These are phyloP conservation scores for Citrus unshiu DNA, from an alignment of 345 rosid species.

Conservation along the genomic window DNA sequence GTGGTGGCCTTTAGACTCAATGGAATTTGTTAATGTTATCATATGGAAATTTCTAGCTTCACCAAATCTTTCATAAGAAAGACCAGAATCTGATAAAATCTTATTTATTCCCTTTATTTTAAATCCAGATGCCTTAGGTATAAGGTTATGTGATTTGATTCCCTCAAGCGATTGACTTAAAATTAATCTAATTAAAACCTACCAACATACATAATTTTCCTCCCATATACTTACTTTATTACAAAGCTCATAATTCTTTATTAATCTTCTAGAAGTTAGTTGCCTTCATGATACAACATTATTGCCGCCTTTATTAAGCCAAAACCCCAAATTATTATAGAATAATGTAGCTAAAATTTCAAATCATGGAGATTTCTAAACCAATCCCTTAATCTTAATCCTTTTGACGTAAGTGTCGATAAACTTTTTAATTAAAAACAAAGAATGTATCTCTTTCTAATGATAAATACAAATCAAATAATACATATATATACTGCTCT, in stretches of 20 bases:
- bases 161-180: neutral
- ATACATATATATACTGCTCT: too few relatives aligned
- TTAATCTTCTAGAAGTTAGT: neutral
- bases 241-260: neutral
- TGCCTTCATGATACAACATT: neutral
- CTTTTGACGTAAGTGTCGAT: too few relatives aligned
- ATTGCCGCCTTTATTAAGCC: neutral
- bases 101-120: neutral
- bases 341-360: neutral
- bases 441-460: too few relatives aligned
- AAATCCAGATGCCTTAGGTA: neutral
- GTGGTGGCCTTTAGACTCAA: too few relatives aligned
- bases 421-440: too few relatives aligned
- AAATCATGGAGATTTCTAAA: too few relatives aligned
- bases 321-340: neutral
- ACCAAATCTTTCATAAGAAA: neutral
- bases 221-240: neutral
- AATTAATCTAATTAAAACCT: neutral
- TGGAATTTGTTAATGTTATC: too few relatives aligned
- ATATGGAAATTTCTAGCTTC: neutral
- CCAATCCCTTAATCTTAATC: too few relatives aligned
- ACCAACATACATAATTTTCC: neutral
- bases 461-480: too few relatives aligned
- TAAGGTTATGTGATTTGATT: neutral
- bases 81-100: neutral